Base-by-base conservation (phyloP, 2,329 filamentous ascomycete species). In the Colletotrichum spinosum region DNA sequence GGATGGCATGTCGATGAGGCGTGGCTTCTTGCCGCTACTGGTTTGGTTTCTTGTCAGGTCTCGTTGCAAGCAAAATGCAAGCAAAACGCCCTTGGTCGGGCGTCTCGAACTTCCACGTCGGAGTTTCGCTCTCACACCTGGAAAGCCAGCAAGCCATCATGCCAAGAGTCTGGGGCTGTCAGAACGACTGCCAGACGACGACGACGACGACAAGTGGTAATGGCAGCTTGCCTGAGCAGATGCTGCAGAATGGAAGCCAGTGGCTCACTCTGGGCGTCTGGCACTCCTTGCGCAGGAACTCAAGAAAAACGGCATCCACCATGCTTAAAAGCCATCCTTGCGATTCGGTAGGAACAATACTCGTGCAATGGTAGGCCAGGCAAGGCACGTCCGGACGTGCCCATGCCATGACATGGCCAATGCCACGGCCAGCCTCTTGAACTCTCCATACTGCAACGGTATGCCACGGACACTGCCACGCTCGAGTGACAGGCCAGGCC, bases 291-390 rank as follows among this genome's bases (percentile, higher is more conserved):
- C 46, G 58, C 52, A 62, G 41, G 62, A 46, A 57, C 42, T 37
- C 59, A 52, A 35, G 52, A 37, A 56, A 34, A 62, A 66, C 44
- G 58, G 63, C 56, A 66, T 57, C 58, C 52, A 66, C 58, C 63
- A 66, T 66, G 63, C 59, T 66, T 66, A 57, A 66, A 57, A 66
- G 38, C 35, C 59, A 66, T 57, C 63, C 58, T 39, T 66, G 63
- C 44, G 48, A 52, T 35, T 41, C 41, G 17, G 35, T 44, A 48
- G 44, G 25, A 25, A 25, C 25, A 25, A 25, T 25, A 25, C 25
- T 25, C 25, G 25, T 25, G 25, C 25, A 25, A 25, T 25, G 25
- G 25, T 35, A 56, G 44, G 56, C 42, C 39, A 46, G 33, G 60
- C 12, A 59, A 44, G 37, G 49, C 61, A 64, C 35, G 49, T 46